phyloP scores from a whole-genome alignment of 306 rosid genomes.

The Casuarina equisetifolia region DNA sequence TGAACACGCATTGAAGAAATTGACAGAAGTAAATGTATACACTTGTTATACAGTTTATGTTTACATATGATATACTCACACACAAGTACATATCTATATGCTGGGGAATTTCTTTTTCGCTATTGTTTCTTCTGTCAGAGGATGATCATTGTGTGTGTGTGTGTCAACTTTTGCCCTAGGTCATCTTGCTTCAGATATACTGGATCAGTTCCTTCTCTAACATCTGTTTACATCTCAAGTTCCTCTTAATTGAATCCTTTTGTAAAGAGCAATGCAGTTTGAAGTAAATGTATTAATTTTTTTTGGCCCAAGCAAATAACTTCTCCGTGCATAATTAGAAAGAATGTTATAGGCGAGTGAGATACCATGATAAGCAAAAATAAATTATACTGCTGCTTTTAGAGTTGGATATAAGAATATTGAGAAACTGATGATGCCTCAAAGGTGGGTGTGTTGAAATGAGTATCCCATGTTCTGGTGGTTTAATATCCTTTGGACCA shows the following conservation, averaged over 20 bases:
- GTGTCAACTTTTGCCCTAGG: too few relatives aligned
- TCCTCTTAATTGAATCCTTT: background rate
- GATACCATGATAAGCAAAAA: background rate
- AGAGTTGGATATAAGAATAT: background rate
- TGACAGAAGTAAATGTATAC: too few relatives aligned
- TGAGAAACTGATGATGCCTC: background rate
- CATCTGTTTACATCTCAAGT: too few relatives aligned
- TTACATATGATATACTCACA: background rate
- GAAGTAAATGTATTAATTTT: background rate
- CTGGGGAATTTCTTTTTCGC: background rate
- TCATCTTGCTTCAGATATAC: too few relatives aligned
- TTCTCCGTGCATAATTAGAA: background rate
- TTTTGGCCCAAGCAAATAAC: background rate
- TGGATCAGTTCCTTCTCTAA: too few relatives aligned
- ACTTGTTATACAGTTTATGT: background rate
- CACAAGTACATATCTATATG: background rate
- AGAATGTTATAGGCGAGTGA: background rate
- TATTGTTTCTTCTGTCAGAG: background rate
- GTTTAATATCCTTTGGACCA: background rate
- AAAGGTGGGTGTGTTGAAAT: background rate
- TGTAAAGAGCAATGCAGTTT: background rate
- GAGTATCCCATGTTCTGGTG: background rate
- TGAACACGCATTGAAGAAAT: too few relatives aligned
- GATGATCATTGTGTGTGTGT: too few relatives aligned
- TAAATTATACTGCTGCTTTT: background rate